These are phyloP conservation scores for Lachancea kluyveri DNA, from an alignment of 805 yeast species.

Conservation along the genomic window DNA sequence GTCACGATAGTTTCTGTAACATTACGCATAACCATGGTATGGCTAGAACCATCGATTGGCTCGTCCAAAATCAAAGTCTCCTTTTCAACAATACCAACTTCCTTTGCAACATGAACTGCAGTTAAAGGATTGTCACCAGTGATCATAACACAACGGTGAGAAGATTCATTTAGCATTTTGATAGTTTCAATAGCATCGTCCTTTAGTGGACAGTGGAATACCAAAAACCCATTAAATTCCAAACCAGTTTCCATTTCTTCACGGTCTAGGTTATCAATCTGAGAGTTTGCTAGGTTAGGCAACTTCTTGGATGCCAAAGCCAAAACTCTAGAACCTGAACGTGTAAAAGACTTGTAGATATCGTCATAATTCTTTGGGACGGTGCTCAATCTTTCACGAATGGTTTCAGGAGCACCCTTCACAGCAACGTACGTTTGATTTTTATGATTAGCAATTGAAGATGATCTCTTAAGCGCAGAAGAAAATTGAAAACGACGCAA, in stretches of 20 bases:
- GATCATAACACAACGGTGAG: conserved; percentile 95
- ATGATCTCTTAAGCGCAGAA: conserved; percentile 89
- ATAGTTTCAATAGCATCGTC: conserved; percentile 87
- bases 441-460: conserved; percentile 65
- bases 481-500: conserved; percentile 95
- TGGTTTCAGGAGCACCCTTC: conserved; percentile 98
- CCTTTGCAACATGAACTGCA: conserved; percentile 95
- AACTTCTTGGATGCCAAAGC: conserved; percentile 86
- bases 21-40: conserved; percentile 73
- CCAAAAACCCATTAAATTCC: conserved; percentile 84
- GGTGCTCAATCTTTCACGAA: conserved; percentile 62
- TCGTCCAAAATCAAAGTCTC: conserved; percentile 85
- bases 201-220: conserved; percentile 96
- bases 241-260: conserved; percentile 70
- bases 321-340: conserved; percentile 93
- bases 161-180: conserved; percentile 87
- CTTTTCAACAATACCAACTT: conserved; percentile 80
- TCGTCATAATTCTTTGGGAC: conserved; percentile 81
- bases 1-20: conserved; percentile 68
- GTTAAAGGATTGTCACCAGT: conserved; percentile 99
- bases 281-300: conserved; percentile 43
- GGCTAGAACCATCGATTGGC: conserved; percentile 45
- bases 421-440: conserved; percentile 68
- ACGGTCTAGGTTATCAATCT: conserved; percentile 59
- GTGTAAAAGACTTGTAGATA: conserved; percentile 81